Conservation (phyloP, 768 basidiomycete genomes). For the Lentinula sp. region DNA sequence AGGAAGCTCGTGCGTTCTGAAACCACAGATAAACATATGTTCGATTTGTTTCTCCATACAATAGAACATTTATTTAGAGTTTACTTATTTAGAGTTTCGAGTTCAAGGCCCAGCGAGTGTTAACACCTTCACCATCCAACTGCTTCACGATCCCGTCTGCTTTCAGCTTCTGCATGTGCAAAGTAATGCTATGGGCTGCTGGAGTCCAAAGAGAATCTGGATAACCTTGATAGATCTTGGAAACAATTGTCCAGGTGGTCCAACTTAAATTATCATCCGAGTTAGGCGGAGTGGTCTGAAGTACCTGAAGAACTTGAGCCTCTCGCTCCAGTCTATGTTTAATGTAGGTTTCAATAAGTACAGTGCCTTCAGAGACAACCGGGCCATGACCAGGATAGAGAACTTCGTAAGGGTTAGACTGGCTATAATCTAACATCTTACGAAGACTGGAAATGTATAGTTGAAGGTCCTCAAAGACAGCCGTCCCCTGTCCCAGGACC, state of each 20-base stretch:
- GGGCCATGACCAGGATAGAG: conserved; percentile 94
- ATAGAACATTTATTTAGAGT: not conserved
- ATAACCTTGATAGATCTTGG: conserved; percentile 63
- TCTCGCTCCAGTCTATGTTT: conserved; percentile 79
- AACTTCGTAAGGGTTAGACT: conserved; percentile 19
- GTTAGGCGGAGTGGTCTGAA: conserved; percentile 29
- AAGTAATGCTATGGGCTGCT: conserved; percentile 59
- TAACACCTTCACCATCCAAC: conserved; percentile 45
- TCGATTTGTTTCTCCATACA: too few species aligned
- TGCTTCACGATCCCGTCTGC: conserved; percentile 51
- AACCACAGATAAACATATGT: not conserved
- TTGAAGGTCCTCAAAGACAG: conserved; percentile 81
- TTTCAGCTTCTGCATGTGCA: conserved; percentile 72
- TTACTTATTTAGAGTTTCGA: conserved; percentile 2
- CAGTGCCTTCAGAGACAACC: conserved; percentile 56
- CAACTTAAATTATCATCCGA: conserved; percentile 21
- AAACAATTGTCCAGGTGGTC: conserved; percentile 65
- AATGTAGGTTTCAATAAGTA: conserved; percentile 66
- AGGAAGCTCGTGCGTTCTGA: not conserved
- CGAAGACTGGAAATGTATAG: conserved; percentile 63
- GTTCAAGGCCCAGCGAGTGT: conserved; percentile 37
- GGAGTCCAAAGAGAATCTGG: conserved; percentile 67
- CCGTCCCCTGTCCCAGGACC: conserved; percentile 84
- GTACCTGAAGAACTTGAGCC: conserved; percentile 57
- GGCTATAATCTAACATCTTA: conserved; percentile 40